A percentile compares a stretch with the other conserved stretches of the same genome.
phyloP scores from a whole-genome alignment of 257 asterid species.

The Nicotiana obtusifolia region DNA sequence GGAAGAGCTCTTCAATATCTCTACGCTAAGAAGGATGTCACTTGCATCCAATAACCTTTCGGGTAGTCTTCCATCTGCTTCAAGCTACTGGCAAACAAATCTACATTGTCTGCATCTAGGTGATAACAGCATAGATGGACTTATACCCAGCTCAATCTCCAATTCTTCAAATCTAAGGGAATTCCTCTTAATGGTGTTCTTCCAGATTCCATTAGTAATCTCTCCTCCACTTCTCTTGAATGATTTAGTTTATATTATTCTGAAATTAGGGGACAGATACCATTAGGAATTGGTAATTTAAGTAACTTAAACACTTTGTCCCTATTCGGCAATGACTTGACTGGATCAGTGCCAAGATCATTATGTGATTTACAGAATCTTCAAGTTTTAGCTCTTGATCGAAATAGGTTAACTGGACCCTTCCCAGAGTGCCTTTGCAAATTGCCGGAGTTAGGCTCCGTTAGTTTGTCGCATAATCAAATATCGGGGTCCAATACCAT shows the following conservation, averaged over 20 bases:
- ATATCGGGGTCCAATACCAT: too few species aligned
- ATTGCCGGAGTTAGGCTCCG: constrained; percentile 17
- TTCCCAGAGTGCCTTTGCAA: constrained; percentile 19
- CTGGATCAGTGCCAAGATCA: constrained; percentile 23
- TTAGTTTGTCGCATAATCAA: constrained; percentile 18
- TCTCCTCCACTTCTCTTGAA: constrained; percentile 16
- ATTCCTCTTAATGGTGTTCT: constrained; percentile 21
- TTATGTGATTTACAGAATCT: constrained; percentile 16
- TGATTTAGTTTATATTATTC: constrained; percentile 17
- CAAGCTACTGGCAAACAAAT: constrained; percentile 22
- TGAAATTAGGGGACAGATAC: constrained; percentile 23
- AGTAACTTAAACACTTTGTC: not conserved
- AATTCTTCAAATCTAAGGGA: constrained; percentile 21
- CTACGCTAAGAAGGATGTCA: constrained; percentile 15
- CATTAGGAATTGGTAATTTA: constrained; percentile 28
- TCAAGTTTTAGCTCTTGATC: constrained; percentile 14
- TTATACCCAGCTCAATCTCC: constrained; percentile 19
- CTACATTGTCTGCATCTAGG: constrained; percentile 22
- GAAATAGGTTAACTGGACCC: constrained; percentile 20
- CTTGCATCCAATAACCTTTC: constrained; percentile 21
- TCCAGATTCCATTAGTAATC: constrained; percentile 25
- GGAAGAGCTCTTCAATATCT: constrained; percentile 24
- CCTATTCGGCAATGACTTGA: constrained; percentile 22
- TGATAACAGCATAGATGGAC: constrained; percentile 20
- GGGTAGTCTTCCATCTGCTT: constrained; percentile 17